Evolutionary conservation across 495 filamentous ascomycete species (phyloP), one percentile per base, ranked within the genome.

Genomic region (Patellaria atrata): DNA sequence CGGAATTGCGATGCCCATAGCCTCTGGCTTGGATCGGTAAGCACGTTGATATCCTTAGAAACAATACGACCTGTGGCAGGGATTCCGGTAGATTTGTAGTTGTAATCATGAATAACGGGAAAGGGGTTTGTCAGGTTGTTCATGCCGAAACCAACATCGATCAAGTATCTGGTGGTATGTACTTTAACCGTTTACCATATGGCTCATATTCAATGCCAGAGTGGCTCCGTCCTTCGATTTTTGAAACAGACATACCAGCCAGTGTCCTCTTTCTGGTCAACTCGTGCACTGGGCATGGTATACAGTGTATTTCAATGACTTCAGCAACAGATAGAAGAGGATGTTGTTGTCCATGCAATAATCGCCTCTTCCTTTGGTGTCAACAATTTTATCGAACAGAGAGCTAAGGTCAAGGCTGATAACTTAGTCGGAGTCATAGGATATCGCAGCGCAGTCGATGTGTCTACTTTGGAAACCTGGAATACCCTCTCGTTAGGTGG

Each of bases 321-420:
- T 55, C 11, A 91, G 56, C 11, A 83, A 56, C 13, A 63, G 63
- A 24, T 67, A 65, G 27, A 85, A 81, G 30, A 84, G 68, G 21
- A 61, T 59, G 50, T 75, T 85, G 32, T 68, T 63, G 46, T 86
- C 81, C 65, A 86, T 76, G 56, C 79, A 86, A 44, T 84, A 83
- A 0, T 81, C 79, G 3, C 82, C 82, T n/a, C 71, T 54, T 14
- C 70, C 64, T 21, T 59, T 58, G 18, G 52, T 51, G 13, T 55
- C 48, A 15, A 84, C 65, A 17, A 86, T 64, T 52, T 84, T 84
- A 2, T 57, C 31, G 47, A 68, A 86, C 5, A 86, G 52, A 22
- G 60, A 54, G 15, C 70, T 50, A n/a, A n/a, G n/a, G n/a, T n/a
- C n/a, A n/a, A n/a, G n/a, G 59, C 32, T 75, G 72, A 26, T 65